These are phyloP conservation scores for Xylaria palmicola DNA, from an alignment of 495 filamentous ascomycete genomes.

Conservation along the genomic window DNA sequence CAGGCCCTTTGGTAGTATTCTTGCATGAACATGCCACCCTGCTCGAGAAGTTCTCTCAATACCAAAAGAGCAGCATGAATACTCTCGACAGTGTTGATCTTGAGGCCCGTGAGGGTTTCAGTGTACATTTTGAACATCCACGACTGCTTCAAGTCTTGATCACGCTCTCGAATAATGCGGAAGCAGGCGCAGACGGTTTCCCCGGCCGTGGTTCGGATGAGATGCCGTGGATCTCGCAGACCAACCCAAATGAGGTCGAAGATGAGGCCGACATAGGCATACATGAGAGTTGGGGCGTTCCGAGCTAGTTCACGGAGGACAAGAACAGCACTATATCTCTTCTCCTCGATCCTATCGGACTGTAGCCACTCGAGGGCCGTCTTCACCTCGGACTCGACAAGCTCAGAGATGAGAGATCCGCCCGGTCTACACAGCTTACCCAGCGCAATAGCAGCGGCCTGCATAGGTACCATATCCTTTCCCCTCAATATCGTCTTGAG, in stretches of 20 bases:
- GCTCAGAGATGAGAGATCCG: slow-evolving; percentile 89
- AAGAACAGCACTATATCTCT: slow-evolving; percentile 87
- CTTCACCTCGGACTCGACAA: slow-evolving; percentile 95
- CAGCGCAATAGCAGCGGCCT: slow-evolving; percentile 80
- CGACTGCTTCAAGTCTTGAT: slow-evolving; percentile 74
- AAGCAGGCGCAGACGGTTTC: slow-evolving; percentile 92
- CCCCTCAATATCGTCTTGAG: slow-evolving; percentile 85
- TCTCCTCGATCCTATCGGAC: slow-evolving; percentile 87
- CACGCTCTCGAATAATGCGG: slow-evolving; percentile 86
- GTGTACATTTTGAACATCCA: slow-evolving; percentile 88
- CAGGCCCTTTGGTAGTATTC: slow-evolving; percentile 82
- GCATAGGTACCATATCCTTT: slow-evolving; percentile 82
- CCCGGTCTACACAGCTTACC: slow-evolving; percentile 89
- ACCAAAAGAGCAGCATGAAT: slow-evolving; percentile 91
- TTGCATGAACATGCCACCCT: slow-evolving; percentile 99
- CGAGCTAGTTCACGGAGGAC: slow-evolving; percentile 84
- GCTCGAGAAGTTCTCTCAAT: slow-evolving; percentile 83
- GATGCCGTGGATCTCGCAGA: slow-evolving; percentile 78
- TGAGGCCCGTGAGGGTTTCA: slow-evolving; percentile 76
- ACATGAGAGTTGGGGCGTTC: slow-evolving; percentile 90
- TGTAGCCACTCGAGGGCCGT: slow-evolving; percentile 94
- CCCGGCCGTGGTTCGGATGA: slow-evolving; percentile 88
- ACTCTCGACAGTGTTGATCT: slow-evolving; percentile 73
- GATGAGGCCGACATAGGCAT: slow-evolving; percentile 83
- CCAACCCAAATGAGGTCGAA: slow-evolving; percentile 96